A percentile compares a stretch with the other conserved stretches of the same genome.
phyloP scores from a whole-genome alignment of 176 grass and related monocot genomes.

The Aegilops longissima region DNA sequence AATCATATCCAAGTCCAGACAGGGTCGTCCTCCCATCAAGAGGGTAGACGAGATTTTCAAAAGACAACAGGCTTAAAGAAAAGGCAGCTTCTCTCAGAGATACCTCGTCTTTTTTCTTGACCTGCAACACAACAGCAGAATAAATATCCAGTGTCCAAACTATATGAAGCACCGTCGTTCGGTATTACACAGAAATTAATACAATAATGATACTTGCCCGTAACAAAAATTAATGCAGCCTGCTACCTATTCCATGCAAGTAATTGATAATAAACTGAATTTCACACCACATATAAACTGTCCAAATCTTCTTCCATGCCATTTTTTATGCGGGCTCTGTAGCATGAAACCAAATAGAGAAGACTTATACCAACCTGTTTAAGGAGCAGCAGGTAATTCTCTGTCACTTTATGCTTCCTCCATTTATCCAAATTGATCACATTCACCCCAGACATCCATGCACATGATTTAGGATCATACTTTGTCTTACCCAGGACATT shows the following conservation, averaged over 20 bases:
- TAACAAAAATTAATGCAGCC: background rate
- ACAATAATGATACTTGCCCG: constrained; percentile 8
- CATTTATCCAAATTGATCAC: constrained; percentile 91
- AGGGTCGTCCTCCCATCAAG: constrained; percentile 52
- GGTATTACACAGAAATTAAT: background rate
- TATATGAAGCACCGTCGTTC: constrained; percentile 5
- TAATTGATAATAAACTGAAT: background rate
- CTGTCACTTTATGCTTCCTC: constrained; percentile 80
- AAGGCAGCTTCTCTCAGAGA: constrained; percentile 70
- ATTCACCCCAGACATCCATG: constrained; percentile 95
- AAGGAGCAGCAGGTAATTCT: constrained; percentile 66
- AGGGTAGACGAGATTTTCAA: constrained; percentile 78
- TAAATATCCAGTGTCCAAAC: constrained; percentile 18
- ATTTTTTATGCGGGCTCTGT: background rate
- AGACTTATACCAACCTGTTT: constrained; percentile 53
- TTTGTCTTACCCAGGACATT: constrained; percentile 59
- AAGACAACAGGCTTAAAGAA: constrained; percentile 68
- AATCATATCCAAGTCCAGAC: constrained; percentile 76
- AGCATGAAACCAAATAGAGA: background rate
- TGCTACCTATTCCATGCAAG: background rate
- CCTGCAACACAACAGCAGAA: constrained; percentile 48
- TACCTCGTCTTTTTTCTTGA: constrained; percentile 43
- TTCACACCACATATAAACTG: background rate
- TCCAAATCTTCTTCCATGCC: background rate
- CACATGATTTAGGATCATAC: constrained; percentile 77